Evolutionary conservation across 2,329 filamentous ascomycete species (phyloP).

Genomic region (Cercospora sesami): DNA sequence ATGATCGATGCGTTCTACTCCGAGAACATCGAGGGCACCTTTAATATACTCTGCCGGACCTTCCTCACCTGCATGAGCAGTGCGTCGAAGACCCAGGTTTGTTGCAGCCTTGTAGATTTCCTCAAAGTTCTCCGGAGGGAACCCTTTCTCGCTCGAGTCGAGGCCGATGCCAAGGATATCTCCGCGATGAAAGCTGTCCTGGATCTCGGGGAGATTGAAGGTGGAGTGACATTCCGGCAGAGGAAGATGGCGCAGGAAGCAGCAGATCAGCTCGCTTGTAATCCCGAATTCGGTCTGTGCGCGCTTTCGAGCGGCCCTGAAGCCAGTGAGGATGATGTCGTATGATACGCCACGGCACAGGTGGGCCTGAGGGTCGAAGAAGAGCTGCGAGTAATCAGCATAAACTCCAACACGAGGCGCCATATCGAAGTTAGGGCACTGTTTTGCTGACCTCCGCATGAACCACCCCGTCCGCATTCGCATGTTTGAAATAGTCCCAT

Average conservation of each 20-base stretch:
- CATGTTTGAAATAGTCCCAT: slow-evolving; percentile 68
- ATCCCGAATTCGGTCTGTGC: slow-evolving; percentile 65
- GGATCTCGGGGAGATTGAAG: slow-evolving; percentile 47
- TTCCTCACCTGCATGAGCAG: slow-evolving; percentile 75
- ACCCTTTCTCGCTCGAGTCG: slow-evolving; percentile 58
- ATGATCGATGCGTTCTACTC: slow-evolving; percentile 70
- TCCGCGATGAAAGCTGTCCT: slow-evolving; percentile 26
- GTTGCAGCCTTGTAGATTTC: slow-evolving; percentile 60
- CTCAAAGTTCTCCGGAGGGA: slow-evolving; percentile 57
- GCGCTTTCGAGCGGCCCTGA: slow-evolving; percentile 59
- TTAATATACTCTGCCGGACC: slow-evolving; percentile 67
- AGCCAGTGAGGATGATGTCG: slow-evolving; percentile 63
- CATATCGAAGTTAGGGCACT: background rate
- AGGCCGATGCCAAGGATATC: slow-evolving; percentile 63
- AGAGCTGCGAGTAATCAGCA: slow-evolving; percentile 60
- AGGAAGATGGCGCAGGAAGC: slow-evolving; percentile 70
- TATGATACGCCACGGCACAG: slow-evolving; percentile 63
- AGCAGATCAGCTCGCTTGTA: slow-evolving; percentile 66
- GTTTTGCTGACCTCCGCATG: slow-evolving; percentile 8
- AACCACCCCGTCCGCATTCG: slow-evolving; percentile 60
- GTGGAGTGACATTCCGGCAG: slow-evolving; percentile 55
- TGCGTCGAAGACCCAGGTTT: slow-evolving; percentile 58
- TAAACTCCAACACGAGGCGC: background rate
- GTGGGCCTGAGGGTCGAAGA: slow-evolving; percentile 80
- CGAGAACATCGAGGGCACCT: slow-evolving; percentile 62